A percentile compares a stretch with the other conserved stretches of the same genome.
Conservation (phyloP, 2,329 filamentous ascomycete species). For the Paecilomyces fulvus region DNA sequence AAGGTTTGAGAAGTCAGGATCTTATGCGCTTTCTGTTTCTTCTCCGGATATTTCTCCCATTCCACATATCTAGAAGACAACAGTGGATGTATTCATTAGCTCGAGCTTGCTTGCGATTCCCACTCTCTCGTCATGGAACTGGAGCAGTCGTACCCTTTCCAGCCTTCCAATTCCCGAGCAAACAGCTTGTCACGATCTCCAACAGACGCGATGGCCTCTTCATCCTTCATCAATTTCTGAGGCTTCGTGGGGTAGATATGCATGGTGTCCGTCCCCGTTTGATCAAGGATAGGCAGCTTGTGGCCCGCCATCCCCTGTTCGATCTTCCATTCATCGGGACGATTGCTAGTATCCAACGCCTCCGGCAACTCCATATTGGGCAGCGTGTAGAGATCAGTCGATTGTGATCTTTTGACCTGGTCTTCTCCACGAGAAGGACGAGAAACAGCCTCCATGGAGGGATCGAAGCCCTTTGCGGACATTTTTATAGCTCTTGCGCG, state of each 20-base stretch:
- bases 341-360: conserved; percentile 12
- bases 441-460: background rate
- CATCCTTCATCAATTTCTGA: conserved; percentile 29
- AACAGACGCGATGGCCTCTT: conserved; percentile 33
- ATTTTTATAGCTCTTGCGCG: no score
- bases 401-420: background rate
- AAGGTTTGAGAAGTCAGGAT: conserved; percentile 48
- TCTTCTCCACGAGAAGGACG: background rate
- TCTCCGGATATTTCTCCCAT: conserved; percentile 62
- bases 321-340: conserved; percentile 46
- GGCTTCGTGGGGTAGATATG: conserved; percentile 16
- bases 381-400: background rate
- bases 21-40: conserved; percentile 51
- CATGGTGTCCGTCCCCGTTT: conserved; percentile 31
- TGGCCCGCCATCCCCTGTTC: conserved; percentile 44
- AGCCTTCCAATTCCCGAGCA: conserved; percentile 37
- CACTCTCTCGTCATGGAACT: background rate
- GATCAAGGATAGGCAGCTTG: conserved; percentile 41
- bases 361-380: background rate
- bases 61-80: conserved; percentile 48
- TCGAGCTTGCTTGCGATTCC: background rate
- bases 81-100: background rate
- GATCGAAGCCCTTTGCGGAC: no score
- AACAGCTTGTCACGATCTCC: conserved; percentile 35
- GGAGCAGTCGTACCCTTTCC: conserved; percentile 32